Evolutionary conservation across 2,329 filamentous ascomycete species (phyloP).

Genomic region (Blastomyces parvus): DNA sequence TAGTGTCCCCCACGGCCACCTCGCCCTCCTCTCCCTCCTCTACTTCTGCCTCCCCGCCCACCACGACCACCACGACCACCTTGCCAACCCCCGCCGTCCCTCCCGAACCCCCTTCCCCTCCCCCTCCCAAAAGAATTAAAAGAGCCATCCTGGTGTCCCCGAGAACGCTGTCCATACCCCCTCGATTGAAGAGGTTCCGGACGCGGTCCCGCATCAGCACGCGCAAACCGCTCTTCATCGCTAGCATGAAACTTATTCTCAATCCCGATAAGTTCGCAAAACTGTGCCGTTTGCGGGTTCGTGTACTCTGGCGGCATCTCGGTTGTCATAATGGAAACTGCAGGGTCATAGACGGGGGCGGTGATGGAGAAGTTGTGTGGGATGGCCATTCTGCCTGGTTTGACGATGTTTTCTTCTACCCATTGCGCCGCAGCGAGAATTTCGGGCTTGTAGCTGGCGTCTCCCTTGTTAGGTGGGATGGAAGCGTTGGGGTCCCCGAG

Average conservation of each 20-base stretch:
- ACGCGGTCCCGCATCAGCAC: constrained; percentile 51
- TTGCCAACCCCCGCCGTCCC: constrained; percentile 12
- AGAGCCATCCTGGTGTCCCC: constrained; percentile 10
- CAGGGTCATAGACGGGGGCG: constrained; percentile 59
- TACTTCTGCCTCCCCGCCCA: constrained; percentile 5
- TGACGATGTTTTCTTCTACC: constrained; percentile 68
- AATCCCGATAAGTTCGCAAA: constrained; percentile 69
- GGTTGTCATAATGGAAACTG: constrained; percentile 47
- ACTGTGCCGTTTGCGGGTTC: constrained; percentile 74
- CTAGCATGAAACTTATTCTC: constrained; percentile 64
- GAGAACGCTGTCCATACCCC: constrained; percentile 11
- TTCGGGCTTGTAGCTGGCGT: constrained; percentile 56
- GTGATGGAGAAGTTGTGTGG: constrained; percentile 70
- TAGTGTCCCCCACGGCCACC: neutral
- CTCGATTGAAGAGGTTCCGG: constrained; percentile 25
- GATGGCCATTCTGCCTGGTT: constrained; percentile 52
- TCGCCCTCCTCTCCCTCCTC: neutral
- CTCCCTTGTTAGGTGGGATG: constrained; percentile 53
- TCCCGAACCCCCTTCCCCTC: constrained; percentile 13
- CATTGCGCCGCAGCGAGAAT: constrained; percentile 66
- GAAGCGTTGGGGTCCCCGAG: constrained; percentile 51
- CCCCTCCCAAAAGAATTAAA: constrained; percentile 8
- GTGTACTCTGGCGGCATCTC: constrained; percentile 70
- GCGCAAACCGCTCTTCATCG: constrained; percentile 57
- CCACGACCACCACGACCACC: constrained; percentile 9